phyloP scores from a whole-genome alignment of 371 early-diverging fungal species.

The Mortierella sp. region DNA sequence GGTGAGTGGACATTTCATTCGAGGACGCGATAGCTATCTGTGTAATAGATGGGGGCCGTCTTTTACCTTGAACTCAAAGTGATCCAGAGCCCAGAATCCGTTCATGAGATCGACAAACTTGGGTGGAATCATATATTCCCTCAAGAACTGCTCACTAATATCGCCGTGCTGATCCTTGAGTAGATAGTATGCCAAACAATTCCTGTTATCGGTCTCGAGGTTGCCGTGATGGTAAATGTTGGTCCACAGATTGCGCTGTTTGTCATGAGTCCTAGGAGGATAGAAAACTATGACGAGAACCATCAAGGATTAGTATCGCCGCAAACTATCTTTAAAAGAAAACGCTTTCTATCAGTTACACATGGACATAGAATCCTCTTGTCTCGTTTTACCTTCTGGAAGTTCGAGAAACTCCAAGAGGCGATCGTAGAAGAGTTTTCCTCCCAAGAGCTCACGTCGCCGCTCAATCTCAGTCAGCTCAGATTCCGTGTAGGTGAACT shows the following conservation, averaged over 20 bases:
- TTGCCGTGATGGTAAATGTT: constrained; percentile 42
- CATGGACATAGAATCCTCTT: too few relatives aligned
- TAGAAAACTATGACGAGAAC: constrained; percentile 20
- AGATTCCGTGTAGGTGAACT: constrained; percentile 33
- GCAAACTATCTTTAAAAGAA: too few relatives aligned
- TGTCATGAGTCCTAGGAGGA: constrained; percentile 36
- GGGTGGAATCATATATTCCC: constrained; percentile 39
- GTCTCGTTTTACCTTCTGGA: constrained; percentile 1
- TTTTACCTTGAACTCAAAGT: constrained; percentile 53
- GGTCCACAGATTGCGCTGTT: constrained; percentile 47
- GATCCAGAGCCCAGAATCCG: constrained; percentile 54
- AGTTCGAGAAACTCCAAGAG: constrained; percentile 45
- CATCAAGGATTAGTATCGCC: background rate
- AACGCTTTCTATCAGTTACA: too few relatives aligned
- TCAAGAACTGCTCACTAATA: constrained; percentile 35
- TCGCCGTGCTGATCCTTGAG: constrained; percentile 43
- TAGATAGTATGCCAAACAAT: constrained; percentile 49
- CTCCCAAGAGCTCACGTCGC: constrained; percentile 38
- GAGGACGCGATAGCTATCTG: too few relatives aligned
- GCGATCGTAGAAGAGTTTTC: constrained; percentile 50
- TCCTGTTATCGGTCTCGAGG: constrained; percentile 42
- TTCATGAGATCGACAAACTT: constrained; percentile 52
- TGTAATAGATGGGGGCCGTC: too few relatives aligned
- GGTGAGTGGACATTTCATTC: background rate
- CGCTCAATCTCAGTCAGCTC: constrained; percentile 33